phyloP scores from a whole-genome alignment of 768 basidiomycete species.

The Lyophyllum shimeji region DNA sequence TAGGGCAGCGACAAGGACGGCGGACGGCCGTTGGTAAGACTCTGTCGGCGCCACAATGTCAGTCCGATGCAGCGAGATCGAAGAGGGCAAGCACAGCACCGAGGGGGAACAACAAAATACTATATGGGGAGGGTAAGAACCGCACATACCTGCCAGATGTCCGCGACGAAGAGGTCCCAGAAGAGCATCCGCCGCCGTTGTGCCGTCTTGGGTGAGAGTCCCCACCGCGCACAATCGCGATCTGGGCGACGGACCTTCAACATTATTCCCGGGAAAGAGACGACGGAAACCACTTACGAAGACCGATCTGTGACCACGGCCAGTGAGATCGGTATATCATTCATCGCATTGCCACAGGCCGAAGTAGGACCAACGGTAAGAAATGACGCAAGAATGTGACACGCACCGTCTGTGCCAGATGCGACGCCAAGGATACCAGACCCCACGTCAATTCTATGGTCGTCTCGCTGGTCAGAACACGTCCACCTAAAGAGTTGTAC shows the following conservation, averaged over 20 bases:
- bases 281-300: slow-evolving; percentile 46
- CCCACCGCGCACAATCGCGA: slow-evolving; percentile 67
- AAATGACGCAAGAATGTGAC: not conserved
- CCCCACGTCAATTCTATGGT: slow-evolving; percentile 76
- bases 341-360: not conserved
- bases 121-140: not conserved
- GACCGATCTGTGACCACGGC: slow-evolving; percentile 47
- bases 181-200: slow-evolving; percentile 67
- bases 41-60: slow-evolving; percentile 32
- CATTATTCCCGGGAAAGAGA: not conserved
- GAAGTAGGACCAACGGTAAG: too few species aligned
- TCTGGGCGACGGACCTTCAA: slow-evolving; percentile 33
- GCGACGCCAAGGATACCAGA: slow-evolving; percentile 58
- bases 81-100: not conserved
- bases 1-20: slow-evolving; percentile 66
- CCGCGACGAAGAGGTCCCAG: slow-evolving; percentile 77
- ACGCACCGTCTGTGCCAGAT: slow-evolving; percentile 61
- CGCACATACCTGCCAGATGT: slow-evolving; percentile 57
- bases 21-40: slow-evolving; percentile 68
- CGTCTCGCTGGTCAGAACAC: slow-evolving; percentile 57
- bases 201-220: slow-evolving; percentile 58
- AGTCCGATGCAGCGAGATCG: not conserved
- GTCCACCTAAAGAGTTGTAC: slow-evolving; percentile 69
- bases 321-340: not conserved
- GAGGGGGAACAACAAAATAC: not conserved